Base-by-base conservation (phyloP, 768 basidiomycete species). In the Podaxis mareebaensis region DNA sequence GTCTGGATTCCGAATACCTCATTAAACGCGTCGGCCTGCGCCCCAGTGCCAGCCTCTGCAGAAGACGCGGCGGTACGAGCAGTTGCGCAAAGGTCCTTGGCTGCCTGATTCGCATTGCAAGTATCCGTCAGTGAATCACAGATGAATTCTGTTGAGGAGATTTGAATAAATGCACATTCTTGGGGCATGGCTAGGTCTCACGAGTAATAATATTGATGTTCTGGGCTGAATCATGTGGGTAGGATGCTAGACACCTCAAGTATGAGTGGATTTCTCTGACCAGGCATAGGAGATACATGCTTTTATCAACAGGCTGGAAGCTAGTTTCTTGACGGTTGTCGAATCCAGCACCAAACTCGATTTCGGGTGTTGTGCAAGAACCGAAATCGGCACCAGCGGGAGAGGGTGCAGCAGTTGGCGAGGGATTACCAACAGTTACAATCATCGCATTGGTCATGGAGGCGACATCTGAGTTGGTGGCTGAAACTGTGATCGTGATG, bases 291-390 rank as follows among this genome's bases (percentile, higher is more conserved):
- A 26, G 33, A 4, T 11, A 65, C 76, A 58, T 66, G 81, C 80
- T 72, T 69, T 75, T 68, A 71, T 87, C 83, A 8, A 73, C 77
- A 59, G 87, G 86, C 66, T 80, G 71, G 78, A 87, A 89, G 71
- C 79, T 78, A 10, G 85, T 87, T 69, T 87, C 86, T 66, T 76
- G 82, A 63, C 86, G 78, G 68, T 75, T 74, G 65, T 88, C 85
- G 67, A 89, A 86, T 40, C 84, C 85, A 33, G 68, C 74, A 52
- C 76, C 85, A 67, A 89, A 89, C 67, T 81, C 78, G 63, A 89
- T 85, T 72, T 85, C 73, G 13, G 87, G 86, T 12, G 83, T 75
- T 3, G 82, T 75, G 75, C 86, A 87, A 24, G 71, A 76, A 39
- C 86, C 85, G 64, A 88, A 87, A 74, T 85, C 68, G 15, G 74